These are phyloP conservation scores for Pyrenula massariospora DNA, from an alignment of 495 filamentous ascomycete genomes.

Conservation along the genomic window DNA sequence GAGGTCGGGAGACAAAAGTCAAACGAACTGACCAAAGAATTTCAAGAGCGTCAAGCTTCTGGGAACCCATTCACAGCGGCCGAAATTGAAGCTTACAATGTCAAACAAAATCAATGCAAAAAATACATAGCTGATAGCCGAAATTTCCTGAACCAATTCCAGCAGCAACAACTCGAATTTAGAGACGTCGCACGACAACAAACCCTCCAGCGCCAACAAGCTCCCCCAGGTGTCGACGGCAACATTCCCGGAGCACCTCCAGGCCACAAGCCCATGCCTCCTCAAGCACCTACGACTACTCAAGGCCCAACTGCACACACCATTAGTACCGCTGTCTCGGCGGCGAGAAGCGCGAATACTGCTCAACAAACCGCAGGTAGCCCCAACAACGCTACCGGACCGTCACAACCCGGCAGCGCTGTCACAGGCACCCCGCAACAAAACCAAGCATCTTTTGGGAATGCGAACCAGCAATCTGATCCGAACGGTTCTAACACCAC, in stretches of 20 bases:
- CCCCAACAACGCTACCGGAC: conserved; percentile 12
- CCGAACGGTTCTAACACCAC: not conserved
- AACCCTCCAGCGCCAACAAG: conserved; percentile 1
- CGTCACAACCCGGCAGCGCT: conserved; percentile 15
- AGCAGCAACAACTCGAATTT: conserved; percentile 34
- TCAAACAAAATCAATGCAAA: conserved; percentile 11
- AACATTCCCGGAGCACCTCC: not conserved
- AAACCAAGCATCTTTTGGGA: conserved; percentile 3
- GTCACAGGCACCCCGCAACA: conserved; percentile 8
- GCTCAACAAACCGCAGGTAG: not conserved
- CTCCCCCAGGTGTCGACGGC: conserved; percentile 2
- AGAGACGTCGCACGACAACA: conserved; percentile 25
- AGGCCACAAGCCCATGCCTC: not conserved
- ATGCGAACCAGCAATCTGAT: not conserved
- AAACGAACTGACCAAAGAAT: conserved; percentile 25
- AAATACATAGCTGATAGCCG: conserved; percentile 33
- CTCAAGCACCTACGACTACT: conserved; percentile 1
- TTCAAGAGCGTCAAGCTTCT: conserved; percentile 21
- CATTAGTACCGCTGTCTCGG: conserved; percentile 40
- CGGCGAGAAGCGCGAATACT: conserved; percentile 31
- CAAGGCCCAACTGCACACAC: conserved; percentile 37
- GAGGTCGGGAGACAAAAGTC: conserved; percentile 32
- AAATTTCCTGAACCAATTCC: conserved; percentile 34
- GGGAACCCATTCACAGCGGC: conserved; percentile 10
- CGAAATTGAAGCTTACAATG: conserved; percentile 1